These are phyloP conservation scores for Arxiozyma telluris DNA, from an alignment of 1,139 yeast genomes.

Conservation along the genomic window DNA sequence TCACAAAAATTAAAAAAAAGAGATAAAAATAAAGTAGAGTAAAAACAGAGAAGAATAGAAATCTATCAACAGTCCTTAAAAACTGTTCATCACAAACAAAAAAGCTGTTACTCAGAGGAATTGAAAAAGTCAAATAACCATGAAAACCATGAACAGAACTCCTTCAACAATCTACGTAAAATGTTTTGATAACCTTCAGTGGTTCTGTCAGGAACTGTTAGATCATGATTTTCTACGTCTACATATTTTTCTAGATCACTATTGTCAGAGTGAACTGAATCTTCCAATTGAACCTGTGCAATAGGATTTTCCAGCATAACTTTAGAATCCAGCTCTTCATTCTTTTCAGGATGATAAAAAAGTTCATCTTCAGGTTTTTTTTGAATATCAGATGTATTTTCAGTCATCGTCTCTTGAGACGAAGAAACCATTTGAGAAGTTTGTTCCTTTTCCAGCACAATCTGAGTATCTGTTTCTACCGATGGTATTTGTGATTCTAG, in stretches of 20 bases:
- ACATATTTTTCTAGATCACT: neutral
- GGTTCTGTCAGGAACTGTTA: neutral
- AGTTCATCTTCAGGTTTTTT: neutral
- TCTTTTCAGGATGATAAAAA: neutral
- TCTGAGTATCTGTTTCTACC: neutral
- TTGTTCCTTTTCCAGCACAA: neutral
- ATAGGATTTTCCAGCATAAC: slow-evolving; percentile 1
- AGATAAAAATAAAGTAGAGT: neutral
- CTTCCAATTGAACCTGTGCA: neutral
- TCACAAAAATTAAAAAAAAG: no score
- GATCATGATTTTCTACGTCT: neutral
- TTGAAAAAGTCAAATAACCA: slow-evolving; percentile 8
- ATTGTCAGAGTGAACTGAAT: neutral
- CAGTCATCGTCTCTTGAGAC: neutral
- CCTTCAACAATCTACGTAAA: slow-evolving; percentile 10
- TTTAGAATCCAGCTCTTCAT: neutral
- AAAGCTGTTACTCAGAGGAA: neutral
- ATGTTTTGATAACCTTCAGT: slow-evolving; percentile 14
- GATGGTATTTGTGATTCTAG: neutral
- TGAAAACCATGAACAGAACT: slow-evolving; percentile 6
- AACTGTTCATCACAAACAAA: neutral
- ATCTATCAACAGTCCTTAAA: neutral
- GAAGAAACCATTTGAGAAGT: neutral
- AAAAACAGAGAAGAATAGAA: neutral
- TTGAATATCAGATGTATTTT: neutral